Evolutionary conservation across 129 eudicot species (phyloP), one percentile per base, ranked within the genome.

Genomic region (Ambrosia artemisiifolia): DNA sequence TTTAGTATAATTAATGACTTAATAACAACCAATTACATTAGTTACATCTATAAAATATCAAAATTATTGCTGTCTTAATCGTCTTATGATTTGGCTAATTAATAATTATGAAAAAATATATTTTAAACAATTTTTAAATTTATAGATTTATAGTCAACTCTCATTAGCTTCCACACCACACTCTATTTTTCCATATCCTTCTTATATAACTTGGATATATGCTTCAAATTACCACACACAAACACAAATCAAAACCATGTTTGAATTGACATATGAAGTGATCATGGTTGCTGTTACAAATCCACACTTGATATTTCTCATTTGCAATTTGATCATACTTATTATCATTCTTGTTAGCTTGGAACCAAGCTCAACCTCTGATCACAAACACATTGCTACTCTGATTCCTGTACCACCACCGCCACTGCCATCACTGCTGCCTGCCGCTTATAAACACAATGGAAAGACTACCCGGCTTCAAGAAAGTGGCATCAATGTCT

Each of bases 261-360:
- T 86, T 69, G 69, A 68, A 19, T 33, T 5, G 9, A 7, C 43
- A 38, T 38, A 38, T 38, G 43, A 40, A 40, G 10, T 87, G 80
- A 77, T 91, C 77, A 75, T 77, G 17, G 47, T 79, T 64, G 85
- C 75, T 66, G 71, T 82, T 72, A 68, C 85, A 35, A 86, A 82
- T 69, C 79, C 86, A 47, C 82, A 73, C 56, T 7, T 80, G 5
- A 72, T 86, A 32, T 91, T 91, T 51, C 84, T 89, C 56, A 65
- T 88, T 42, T 85, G 95, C 80, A 91, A 88, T 76, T 59, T 87
- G 19, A 79, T 88, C 81, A 85, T 85, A 6, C 67, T 81, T 24
- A 36, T 75, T 68, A 67, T 91, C 28, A 83, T 91, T 63, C 75
- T 80, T n/a, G 89, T 80, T 3, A 66, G 76, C 83, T 85, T 82